Conservation (phyloP, 768 basidiomycete genomes). For the Leccinellum albellum region DNA sequence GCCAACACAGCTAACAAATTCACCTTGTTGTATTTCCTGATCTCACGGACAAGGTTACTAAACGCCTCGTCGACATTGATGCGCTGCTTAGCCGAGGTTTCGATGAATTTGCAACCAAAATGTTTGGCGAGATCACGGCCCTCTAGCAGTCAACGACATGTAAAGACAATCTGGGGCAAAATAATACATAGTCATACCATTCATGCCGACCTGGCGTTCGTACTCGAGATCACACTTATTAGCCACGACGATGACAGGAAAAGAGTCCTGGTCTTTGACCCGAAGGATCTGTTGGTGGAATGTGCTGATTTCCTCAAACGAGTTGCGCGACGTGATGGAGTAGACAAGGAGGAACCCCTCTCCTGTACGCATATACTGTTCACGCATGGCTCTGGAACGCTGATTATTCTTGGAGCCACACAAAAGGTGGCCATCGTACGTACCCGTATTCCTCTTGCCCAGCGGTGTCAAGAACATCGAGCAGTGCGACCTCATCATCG, state of each 20-base stretch:
- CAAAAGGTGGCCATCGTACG: conserved; percentile 28
- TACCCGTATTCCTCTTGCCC: conserved; percentile 98
- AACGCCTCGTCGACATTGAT: conserved; percentile 98
- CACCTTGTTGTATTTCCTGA: conserved; percentile 91
- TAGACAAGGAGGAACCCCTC: conserved; percentile 98
- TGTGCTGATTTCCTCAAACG: conserved; percentile 94
- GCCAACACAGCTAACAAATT: conserved; percentile 10
- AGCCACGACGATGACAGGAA: conserved; percentile 96
- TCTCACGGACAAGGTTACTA: conserved; percentile 87
- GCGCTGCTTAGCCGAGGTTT: conserved; percentile 93
- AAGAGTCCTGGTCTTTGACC: conserved; percentile 93
- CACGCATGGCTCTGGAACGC: conserved; percentile 82
- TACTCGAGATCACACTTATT: conserved; percentile 97
- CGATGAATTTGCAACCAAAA: conserved; percentile 91
- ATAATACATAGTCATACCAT: conserved; percentile 50
- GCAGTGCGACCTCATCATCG: conserved; percentile 96
- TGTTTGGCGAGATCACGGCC: conserved; percentile 95
- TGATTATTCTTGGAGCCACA: conserved; percentile 5
- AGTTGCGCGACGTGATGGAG: conserved; percentile 95
- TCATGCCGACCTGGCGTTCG: conserved; percentile 93
- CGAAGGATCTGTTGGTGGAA: conserved; percentile 96
- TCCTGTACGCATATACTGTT: conserved; percentile 98
- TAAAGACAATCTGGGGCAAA: not conserved
- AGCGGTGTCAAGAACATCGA: conserved; percentile 96
- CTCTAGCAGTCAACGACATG: conserved; percentile 52